Evolutionary conservation across 2,329 filamentous ascomycete species (phyloP), one percentile per base, ranked within the genome.

Genomic region (Sclerotinia subarctica): DNA sequence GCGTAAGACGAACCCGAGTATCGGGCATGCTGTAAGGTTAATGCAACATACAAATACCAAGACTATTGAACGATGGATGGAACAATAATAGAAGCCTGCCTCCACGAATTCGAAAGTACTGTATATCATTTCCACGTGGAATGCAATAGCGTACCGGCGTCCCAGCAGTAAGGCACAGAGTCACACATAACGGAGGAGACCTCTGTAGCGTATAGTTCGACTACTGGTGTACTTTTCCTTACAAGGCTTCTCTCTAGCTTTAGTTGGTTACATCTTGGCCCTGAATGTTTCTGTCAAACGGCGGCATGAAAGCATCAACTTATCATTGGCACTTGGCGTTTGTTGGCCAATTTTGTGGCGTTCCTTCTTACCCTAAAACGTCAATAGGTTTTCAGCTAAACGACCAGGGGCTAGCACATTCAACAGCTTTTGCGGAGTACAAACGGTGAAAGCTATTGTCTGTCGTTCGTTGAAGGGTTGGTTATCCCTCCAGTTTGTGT

Each of bases 261-360:
- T 49, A 47, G 26, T 35, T 35, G 29, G 29, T 13, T 62, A 8
- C 44, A 49, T 60, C 5, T 47, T 32, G 35, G 21, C 17, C 15
- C 29, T 38, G 29, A 24, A 47, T 15, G 24, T 38, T 51, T 24
- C 35, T n/a, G 29, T 38, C 29, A 32, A 2, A 51, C 29, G 19
- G n/a, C 29, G 19, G n/a, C 21, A 51, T 38, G 46, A 38, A 4
- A 35, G 19, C 13, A 26, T 51, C 29, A 51, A 19, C 32, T 49
- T 17, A 24, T 49, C 58, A 60, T 60, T 35, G 11, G 29, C 21
- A 35, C 58, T 60, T 60, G 58, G 58, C 58, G 21, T n/a, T 60
- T 32, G 5, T 17, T n/a, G 54, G 54, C n/a, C 32, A 17, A 32
- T 11, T 60, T 60, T 19, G 46, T 62, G 59, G 46, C 59, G 44